Evolutionary conservation across 139 green algal species (phyloP), one percentile per base, ranked within the genome.

Genomic region (Chlamydomonas sp.): DNA sequence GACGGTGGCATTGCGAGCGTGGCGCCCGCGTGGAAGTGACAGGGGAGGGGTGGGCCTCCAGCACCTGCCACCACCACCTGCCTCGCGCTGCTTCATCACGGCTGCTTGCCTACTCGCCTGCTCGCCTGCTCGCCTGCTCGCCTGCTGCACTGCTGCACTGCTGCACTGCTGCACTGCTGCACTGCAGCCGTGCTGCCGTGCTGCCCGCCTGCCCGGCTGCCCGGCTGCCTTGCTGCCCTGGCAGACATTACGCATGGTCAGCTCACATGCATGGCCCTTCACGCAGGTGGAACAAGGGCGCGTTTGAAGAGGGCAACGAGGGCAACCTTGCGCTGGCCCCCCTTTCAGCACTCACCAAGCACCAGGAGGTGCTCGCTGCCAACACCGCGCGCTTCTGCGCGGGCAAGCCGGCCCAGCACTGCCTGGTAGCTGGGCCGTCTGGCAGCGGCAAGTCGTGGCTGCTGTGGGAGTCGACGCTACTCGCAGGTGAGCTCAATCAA

Each of bases 361-460:
- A 64, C 33, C 72, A 61, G 22, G 58, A 33, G 3, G 35, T 30
- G 2, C 67, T 87, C n/a, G 73, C 60, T 2, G 60, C 58, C 26
- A 87, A 84, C 58, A 87, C 81, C 0, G 16, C 48, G 5, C 48
- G 66, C 3, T 77, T 83, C 76, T 81, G 70, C 26, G 72, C 72
- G 28, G 81, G 77, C 0, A 28, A 63, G 47, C 67, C 75, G 13
- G 81, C 77, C 13, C 37, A 79, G 6, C 81, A 87, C 50, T 73
- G 38, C 38, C 71, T 84, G 62, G 58, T 76, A 35, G 78, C 60
- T 39, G 73, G 73, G 33, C 77, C 77, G 10, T 73, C 57, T 35
- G 81, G 81, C 26, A 71, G 31, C n/a, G 81, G 81, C 47, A 87
- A 87, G 75, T 80, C 65, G 34, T 78, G 77, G 68, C 58, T 87